Evolutionary conservation across 148 eudicot genomes (phyloP).

Genomic region (Chenopodium suecicum): DNA sequence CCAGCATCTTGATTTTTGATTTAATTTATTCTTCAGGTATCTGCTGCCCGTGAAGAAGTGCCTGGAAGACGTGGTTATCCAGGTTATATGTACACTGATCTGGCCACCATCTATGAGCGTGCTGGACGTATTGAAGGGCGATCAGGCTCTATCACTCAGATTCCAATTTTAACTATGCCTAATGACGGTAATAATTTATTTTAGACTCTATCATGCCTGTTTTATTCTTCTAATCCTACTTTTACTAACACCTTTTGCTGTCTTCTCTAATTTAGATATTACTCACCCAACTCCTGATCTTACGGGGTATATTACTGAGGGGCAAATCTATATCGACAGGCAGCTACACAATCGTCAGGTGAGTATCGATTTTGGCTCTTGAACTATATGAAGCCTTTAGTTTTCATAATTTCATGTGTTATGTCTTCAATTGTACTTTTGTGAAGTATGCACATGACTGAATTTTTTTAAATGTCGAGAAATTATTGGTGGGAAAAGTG

Average conservation of each 20-base stretch:
- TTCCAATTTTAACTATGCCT: slow-evolving; percentile 97
- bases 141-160: slow-evolving; percentile 92
- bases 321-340: slow-evolving; percentile 96
- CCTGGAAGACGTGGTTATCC: slow-evolving; percentile 99
- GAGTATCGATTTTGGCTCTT: slow-evolving; percentile 14
- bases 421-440: not conserved
- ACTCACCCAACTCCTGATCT: slow-evolving; percentile 99
- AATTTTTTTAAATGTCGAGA: not conserved
- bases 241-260: not conserved
- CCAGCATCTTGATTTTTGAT: not conserved
- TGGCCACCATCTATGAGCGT: slow-evolving; percentile 98
- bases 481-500: not conserved
- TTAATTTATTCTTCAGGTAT: slow-evolving; percentile 52
- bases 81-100: slow-evolving; percentile 98
- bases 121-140: slow-evolving; percentile 99
- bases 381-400: not conserved
- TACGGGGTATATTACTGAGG: slow-evolving; percentile 97
- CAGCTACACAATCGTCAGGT: slow-evolving; percentile 97
- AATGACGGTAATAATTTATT: slow-evolving; percentile 66
- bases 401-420: no score
- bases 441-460: not conserved
- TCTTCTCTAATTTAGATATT: slow-evolving; percentile 61
- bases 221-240: not conserved
- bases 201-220: not conserved
- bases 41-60: slow-evolving; percentile 99